Conservation (phyloP, 2,329 filamentous ascomycete species). For the Trichoderma breve region DNA sequence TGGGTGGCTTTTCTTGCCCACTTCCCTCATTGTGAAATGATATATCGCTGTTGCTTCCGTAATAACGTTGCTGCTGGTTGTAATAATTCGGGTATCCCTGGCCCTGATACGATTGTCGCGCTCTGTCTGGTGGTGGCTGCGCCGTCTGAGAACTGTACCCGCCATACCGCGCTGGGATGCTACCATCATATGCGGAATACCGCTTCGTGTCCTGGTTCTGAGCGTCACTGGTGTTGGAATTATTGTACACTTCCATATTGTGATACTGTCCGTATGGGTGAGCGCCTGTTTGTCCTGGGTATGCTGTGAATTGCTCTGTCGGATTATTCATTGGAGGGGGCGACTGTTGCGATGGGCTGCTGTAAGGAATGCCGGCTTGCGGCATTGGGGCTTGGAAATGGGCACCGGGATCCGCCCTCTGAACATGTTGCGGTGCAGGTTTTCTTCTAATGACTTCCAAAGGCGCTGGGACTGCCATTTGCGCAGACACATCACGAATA, state of each 20-base stretch:
- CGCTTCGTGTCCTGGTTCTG: neutral
- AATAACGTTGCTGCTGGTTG: neutral
- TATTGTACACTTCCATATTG: neutral
- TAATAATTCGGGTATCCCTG: neutral
- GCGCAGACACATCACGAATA: neutral
- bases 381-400: neutral
- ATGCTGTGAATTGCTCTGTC: neutral
- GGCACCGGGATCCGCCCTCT: neutral
- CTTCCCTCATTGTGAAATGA: neutral
- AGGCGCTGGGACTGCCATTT: neutral
- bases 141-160: neutral
- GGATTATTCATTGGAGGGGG: neutral
- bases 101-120: neutral
- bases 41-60: neutral
- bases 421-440: neutral
- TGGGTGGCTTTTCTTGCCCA: neutral
- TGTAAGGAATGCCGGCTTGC: neutral
- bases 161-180: neutral
- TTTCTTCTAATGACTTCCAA: neutral
- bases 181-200: neutral
- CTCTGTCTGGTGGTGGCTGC: neutral
- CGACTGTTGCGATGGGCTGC: neutral
- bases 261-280: neutral
- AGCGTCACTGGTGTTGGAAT: neutral
- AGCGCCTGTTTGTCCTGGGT: neutral